Percentiles rank a stretch among this genome's conserved stretches.
These are phyloP conservation scores for Hemileccinum impolitum DNA, from an alignment of 768 basidiomycete species.

Conservation along the genomic window DNA sequence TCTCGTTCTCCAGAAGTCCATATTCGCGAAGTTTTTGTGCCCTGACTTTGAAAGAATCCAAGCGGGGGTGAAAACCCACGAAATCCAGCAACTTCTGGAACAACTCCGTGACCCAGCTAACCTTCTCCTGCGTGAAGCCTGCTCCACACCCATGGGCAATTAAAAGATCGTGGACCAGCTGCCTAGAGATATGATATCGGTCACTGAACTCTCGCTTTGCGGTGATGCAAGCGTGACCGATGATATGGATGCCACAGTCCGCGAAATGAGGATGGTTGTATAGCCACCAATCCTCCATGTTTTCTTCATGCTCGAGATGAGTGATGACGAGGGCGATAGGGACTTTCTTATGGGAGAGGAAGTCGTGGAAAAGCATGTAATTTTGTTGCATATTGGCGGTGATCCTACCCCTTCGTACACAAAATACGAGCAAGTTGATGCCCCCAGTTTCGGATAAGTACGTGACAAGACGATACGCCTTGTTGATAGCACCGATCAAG, in stretches of 20 bases:
- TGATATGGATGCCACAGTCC: slow-evolving; percentile 17
- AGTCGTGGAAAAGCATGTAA: slow-evolving; percentile 33
- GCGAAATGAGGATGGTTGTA: slow-evolving; percentile 23
- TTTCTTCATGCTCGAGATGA: slow-evolving; percentile 33
- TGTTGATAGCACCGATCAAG: slow-evolving; percentile 29
- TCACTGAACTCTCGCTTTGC: slow-evolving; percentile 28
- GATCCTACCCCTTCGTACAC: slow-evolving; percentile 34
- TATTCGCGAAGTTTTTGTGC: slow-evolving; percentile 26
- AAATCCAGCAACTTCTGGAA: slow-evolving; percentile 23
- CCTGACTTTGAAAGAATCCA: slow-evolving; percentile 20
- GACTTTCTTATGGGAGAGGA: slow-evolving; percentile 32
- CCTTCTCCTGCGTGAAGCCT: slow-evolving; percentile 21
- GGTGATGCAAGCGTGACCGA: slow-evolving; percentile 35
- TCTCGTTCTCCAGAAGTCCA: slow-evolving; percentile 23
- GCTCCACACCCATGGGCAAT: slow-evolving; percentile 13
- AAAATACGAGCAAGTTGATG: slow-evolving; percentile 39
- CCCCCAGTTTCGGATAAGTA: slow-evolving; percentile 32
- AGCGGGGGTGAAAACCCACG: slow-evolving; percentile 19
- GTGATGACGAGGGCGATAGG: slow-evolving; percentile 33
- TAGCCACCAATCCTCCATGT: slow-evolving; percentile 37
- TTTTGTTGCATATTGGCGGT: slow-evolving; percentile 27
- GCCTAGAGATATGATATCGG: slow-evolving; percentile 22
- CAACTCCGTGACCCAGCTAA: slow-evolving; percentile 23
- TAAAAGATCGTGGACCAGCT: slow-evolving; percentile 22
- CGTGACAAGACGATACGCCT: slow-evolving; percentile 34